Base-by-base conservation (phyloP, 2,329 filamentous ascomycete genomes). In the Nakataea oryzae region DNA sequence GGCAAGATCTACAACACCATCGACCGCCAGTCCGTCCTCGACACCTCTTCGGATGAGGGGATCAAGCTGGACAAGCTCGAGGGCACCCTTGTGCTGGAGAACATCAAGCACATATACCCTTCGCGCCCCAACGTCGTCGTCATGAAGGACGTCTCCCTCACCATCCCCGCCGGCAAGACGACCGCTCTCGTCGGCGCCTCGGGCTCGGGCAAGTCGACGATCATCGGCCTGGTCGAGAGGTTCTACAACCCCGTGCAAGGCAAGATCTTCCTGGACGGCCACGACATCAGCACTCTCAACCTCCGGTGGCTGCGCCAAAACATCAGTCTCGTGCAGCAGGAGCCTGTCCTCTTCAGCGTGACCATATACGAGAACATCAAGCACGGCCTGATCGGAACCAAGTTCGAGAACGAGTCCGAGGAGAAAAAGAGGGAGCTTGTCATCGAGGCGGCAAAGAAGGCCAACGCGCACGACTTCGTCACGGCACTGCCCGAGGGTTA, bases 401-500 rank as follows among this genome's bases (percentile, higher is more conserved):
- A 83, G 62, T 85, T 86, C 66, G 91, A 96, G 72, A 67, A 85
- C 59, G 86, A 85, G 57, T 77, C 80, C 3, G 83, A 87, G 41
- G 88, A 93, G 60, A 84, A 84, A 69, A 85, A 91, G 63, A 82
- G 76, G 61, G 84, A 89, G 62, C 80, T 93, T 24, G 84, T 97
- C 54, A 81, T 89, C 59, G 83, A 90, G 55, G 95, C 95, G 21
- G 91, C 95, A 11, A 90, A 86, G 73, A 96, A 90, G 81, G 90
- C 95, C 17, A 97, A 97, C 68, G 93, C 93, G 1, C 93, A 97
- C 71, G 92, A 96, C 66, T 99, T 99, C 71, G 88, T 99, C 66
- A 83, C 79, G 7, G 76, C 81, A 14, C 82, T 97, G 1, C 92
- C 95, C 0, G 89, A 97, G 67, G 89, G 90, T 2, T 97, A 97